A percentile compares a stretch with the other conserved stretches of the same genome.
Conservation (phyloP, 306 rosid genomes). For the Argentina anserina region DNA sequence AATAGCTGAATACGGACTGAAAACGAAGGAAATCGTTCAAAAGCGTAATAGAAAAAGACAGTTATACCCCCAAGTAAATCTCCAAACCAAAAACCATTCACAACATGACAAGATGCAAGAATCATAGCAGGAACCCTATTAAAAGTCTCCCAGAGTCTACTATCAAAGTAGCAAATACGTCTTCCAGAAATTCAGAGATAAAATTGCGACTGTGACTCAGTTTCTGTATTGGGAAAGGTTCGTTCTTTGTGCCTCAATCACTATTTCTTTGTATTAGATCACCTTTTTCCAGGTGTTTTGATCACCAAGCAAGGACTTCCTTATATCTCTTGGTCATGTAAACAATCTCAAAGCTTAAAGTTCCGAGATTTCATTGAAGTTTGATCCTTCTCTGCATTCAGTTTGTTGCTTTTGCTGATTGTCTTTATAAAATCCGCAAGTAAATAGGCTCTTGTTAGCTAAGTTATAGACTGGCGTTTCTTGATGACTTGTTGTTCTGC, state of each 20-base stretch:
- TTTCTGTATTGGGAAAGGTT: constrained; percentile 3
- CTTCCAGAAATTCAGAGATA: neutral
- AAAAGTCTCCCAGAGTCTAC: neutral
- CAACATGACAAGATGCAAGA: neutral
- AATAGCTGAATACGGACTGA: no score
- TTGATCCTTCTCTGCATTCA: neutral
- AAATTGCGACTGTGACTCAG: neutral
- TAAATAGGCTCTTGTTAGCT: neutral
- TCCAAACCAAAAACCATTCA: no score
- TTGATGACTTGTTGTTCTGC: neutral
- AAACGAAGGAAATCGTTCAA: no score
- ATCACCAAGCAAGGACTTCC: neutral
- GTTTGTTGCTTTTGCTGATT: neutral
- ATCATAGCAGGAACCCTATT: neutral
- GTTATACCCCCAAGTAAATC: no score
- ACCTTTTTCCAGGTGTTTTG: neutral
- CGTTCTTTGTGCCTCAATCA: neutral
- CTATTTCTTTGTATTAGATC: neutral
- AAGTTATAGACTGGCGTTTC: neutral
- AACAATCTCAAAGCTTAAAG: neutral
- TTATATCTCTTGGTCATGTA: neutral
- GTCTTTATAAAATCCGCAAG: neutral
- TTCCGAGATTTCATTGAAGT: neutral
- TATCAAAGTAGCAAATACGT: neutral
- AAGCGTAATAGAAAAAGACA: no score